These are phyloP conservation scores for Pythium utonaiense DNA, from an alignment of 352 stramenopile species.

Conservation along the genomic window DNA sequence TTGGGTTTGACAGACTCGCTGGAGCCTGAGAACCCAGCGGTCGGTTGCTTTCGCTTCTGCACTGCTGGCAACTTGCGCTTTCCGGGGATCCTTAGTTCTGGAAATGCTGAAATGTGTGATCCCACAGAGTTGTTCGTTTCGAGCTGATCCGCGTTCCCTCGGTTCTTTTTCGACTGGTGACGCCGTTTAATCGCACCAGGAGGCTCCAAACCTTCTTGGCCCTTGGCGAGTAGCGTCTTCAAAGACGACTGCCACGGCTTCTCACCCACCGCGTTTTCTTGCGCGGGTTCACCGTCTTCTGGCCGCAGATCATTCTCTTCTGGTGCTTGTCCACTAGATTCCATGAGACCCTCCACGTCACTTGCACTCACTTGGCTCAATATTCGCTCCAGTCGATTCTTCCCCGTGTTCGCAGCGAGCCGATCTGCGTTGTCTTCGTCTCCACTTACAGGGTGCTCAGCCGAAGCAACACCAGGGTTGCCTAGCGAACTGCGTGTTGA, in stretches of 20 bases:
- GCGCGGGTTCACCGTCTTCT: neutral
- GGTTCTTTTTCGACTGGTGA: neutral
- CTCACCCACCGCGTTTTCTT: conserved; percentile 8
- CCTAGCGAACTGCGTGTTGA: conserved; percentile 27
- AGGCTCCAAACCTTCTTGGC: conserved; percentile 16
- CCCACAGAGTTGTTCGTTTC: neutral
- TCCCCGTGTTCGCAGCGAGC: neutral
- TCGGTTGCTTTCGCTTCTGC: conserved; percentile 32
- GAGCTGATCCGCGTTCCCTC: neutral
- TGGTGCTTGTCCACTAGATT: neutral
- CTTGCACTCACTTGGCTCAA: neutral
- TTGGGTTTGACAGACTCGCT: neutral
- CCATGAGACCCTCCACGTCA: neutral
- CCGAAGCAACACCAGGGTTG: neutral
- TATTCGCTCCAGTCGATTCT: neutral
- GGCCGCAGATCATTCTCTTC: neutral
- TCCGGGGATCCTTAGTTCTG: conserved; percentile 53
- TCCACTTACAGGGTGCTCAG: neutral
- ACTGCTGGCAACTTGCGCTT: conserved; percentile 23
- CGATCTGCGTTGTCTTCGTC: neutral
- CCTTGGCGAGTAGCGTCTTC: conserved; percentile 52
- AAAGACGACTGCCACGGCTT: conserved; percentile 56
- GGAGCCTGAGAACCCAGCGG: conserved; percentile 13
- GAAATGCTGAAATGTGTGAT: conserved; percentile 38
- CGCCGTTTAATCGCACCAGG: neutral